Base-by-base conservation (phyloP, 2,329 filamentous ascomycete genomes). In the Tolypocladium capitatum region DNA sequence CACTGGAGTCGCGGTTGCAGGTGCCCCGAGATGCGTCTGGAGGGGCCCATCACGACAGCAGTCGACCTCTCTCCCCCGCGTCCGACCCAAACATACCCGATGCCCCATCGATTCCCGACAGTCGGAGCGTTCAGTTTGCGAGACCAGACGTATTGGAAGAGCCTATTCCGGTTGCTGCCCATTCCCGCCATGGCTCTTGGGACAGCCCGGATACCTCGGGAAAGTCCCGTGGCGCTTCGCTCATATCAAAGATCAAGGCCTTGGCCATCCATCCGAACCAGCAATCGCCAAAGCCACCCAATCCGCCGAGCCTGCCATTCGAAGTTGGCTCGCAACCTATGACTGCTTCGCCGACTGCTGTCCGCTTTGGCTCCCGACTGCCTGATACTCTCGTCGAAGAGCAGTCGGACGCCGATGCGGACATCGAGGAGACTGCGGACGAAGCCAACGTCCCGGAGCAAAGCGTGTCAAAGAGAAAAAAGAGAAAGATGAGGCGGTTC, bases 371-470 rank as follows among this genome's bases (percentile, higher is more conserved):
- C 30, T 67, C 71, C 43, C 69, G 71, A 48, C 69, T 79, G 52
- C 75, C 75, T 10, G 69, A 74, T 20, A 78, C 73, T 1, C 62
- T 80, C 48, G 64, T 68, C 38, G 75, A 78, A 53, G 73, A 75
- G 49, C 61, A 66, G 50, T 63, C 62, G 9, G 66, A 71, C 40
- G 69, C 69, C 27, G 75, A 76, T 50, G 75, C 84, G 1, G 87
- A 92, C 62, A 86, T 83, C 1, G 90, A 94, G 61, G 87, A 92
- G 60, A 94, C 88, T 41, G 86, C 82, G 0, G 87, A 89, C 46
- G 90, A 95, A 60, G 75, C 74, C n/a, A 68, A 68, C 18, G 58
- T 65, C n/a, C 60, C 67, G 14, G 69, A 71, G 8, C 46, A 50
- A 7, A 53, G 45, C 46, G 58, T 65, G 28, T 56, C 64, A 2